These are phyloP conservation scores for Ananas comosus DNA, from an alignment of 176 grass and related monocot species.

Conservation along the genomic window DNA sequence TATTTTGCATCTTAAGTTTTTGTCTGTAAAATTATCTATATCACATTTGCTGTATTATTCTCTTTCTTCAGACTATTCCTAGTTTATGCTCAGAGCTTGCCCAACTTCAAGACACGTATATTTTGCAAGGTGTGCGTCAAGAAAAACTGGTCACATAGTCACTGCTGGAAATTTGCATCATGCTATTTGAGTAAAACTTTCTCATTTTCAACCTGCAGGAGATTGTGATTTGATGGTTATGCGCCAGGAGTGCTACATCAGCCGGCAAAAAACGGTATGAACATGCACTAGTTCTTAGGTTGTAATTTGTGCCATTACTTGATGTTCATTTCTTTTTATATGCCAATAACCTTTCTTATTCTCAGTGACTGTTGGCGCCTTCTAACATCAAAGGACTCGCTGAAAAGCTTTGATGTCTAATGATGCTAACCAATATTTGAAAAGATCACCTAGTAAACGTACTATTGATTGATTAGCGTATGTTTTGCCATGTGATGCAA, in stretches of 20 bases:
- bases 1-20: too few species aligned
- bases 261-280: conserved; percentile 67
- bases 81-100: conserved; percentile 92
- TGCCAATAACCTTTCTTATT: neutral
- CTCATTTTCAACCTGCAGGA: conserved; percentile 35
- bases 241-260: conserved; percentile 95
- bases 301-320: neutral
- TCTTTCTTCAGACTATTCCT: conserved; percentile 75
- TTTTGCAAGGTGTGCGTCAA: conserved; percentile 72
- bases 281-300: neutral
- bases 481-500: too few species aligned
- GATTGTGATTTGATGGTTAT: conserved; percentile 99
- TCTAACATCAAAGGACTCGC: neutral
- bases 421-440: too few species aligned
- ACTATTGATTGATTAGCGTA: too few species aligned
- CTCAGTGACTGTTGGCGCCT: neutral
- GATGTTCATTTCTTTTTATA: neutral
- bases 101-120: conserved; percentile 99
- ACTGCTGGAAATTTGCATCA: too few species aligned
- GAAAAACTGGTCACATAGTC: neutral
- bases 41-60: neutral
- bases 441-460: too few species aligned
- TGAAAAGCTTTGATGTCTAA: too few species aligned
- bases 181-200: neutral
- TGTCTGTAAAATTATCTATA: too few species aligned